Evolutionary conservation across 2,329 filamentous ascomycete genomes (phyloP), one percentile per base, ranked within the genome.

Genomic region (Talaromyces marneffei): DNA sequence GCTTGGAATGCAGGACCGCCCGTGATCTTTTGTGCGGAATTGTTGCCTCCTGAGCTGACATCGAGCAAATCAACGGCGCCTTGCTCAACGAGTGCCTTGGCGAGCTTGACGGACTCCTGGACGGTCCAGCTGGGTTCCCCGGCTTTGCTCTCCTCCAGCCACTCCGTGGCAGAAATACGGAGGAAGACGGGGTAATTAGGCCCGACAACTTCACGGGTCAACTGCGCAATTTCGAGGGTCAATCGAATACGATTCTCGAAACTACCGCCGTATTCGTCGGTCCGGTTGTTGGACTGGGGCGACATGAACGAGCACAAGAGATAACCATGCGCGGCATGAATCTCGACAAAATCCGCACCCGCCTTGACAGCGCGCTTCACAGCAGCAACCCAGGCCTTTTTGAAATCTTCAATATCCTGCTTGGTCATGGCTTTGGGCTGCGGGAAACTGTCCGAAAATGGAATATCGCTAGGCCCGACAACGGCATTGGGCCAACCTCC

Each of bases 291-390:
- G n/a, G 81, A 80, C 0, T 82, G 82, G 0, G 90, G 89, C 0
- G 84, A 86, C 2, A 92, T 63, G 78, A 93, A 94, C 1, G 79
- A 76, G 67, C 87, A 85, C 0, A 93, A 76, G 0, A 94, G 81
- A 70, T 92, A 94, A 0, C 90, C 90, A 68, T 94, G 90, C 0
- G 90, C 91, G 66, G 82, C 84, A 76, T 94, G 91, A 56, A 95
- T 85, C 72, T 95, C 91, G 62, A 95, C 86, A 7, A 87, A 83
- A 70, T 96, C 91, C 54, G 90, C 84, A 0, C 91, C 91, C 1
- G 86, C 87, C 64, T 84, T 78, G 4, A 92, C 74, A 0, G 90
- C 83, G 39, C 87, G 78, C 65, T 80, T 78, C 0, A 84, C 80
- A 0, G 84, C 79, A 1, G 81, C 82, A 4, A 79, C 84, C 76